phyloP scores from a whole-genome alignment of 306 rosid species.

The Trifolium fragiferum region DNA sequence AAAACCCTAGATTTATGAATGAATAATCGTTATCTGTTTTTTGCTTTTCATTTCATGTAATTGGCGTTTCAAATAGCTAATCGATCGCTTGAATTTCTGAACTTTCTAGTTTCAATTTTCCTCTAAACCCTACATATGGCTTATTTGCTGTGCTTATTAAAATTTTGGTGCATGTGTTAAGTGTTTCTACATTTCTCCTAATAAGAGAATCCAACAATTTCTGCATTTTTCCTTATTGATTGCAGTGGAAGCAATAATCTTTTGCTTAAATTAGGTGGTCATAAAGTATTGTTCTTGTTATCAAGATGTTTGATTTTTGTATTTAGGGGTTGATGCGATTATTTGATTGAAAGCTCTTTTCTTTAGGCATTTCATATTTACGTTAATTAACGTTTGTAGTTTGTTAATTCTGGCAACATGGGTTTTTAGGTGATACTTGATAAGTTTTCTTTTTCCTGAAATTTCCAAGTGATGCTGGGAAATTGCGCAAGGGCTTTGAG shows the following conservation, averaged over 20 bases:
- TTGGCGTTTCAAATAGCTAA: not conserved
- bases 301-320: not conserved
- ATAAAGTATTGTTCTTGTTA: not conserved
- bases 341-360: slow-evolving; percentile 3
- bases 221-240: not conserved
- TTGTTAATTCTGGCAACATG: not conserved
- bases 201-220: not conserved
- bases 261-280: slow-evolving; percentile 16
- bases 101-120: not conserved
- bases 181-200: not conserved
- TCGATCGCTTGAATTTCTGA: not conserved
- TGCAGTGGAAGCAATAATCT: not conserved
- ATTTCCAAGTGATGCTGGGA: slow-evolving; percentile 53
- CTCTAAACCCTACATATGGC: not conserved
- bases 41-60: not conserved
- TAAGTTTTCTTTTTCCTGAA: not conserved
- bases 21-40: not conserved
- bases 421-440: not conserved
- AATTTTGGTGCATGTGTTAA: too few relatives aligned
- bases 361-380: not conserved
- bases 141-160: not conserved
- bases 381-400: not conserved
- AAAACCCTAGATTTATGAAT: not conserved
- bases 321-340: not conserved
- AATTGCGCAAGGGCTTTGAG: slow-evolving; percentile 54